Evolutionary conservation across 345 rosid genomes (phyloP), one percentile per base, ranked within the genome.

Genomic region (Citrus inodora): DNA sequence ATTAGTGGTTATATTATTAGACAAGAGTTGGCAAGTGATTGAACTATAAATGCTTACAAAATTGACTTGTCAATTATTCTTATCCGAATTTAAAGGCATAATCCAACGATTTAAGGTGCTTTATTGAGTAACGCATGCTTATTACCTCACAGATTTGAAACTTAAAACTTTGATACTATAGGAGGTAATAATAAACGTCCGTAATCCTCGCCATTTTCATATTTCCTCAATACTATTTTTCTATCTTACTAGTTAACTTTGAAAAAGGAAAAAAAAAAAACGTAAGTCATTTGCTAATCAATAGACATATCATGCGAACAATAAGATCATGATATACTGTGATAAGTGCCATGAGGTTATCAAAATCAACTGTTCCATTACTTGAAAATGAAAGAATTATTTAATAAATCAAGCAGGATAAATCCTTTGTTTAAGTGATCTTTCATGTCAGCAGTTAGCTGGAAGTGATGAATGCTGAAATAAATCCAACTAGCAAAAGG

Each of bases 231-330:
- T 51, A 17, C 21, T 53, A 53, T 5, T 53, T 53, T 53, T 17
- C 22, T 17, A 16, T 6, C 58, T 53, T 4, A 53, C 22, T 53
- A 1, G 5, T 53, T 42, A 11, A 10, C 51, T 42, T 51, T 51
- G 1, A 1, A 2, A 2, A 1, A 0, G 40, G 9, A 0, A 0
- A 38, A 8, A 8, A 53, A 51, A 53, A 53, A 53, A 1, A 9
- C 51, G 1, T 3, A 13, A 46, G 51, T 13, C 51, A 46, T 46
- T 46, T 46, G 51, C 51, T 3, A 13, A 46, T 53, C 58, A 53
- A 53, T 53, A 17, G 7, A 53, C 58, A 5, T 17, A 53, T 53
- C 21, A 53, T 53, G 22, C 58, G 6, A 51, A 17, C 19, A 53
- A 53, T 17, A 53, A 53, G 58, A 53, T 19, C 7, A 5, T 13